Evolutionary conservation across 768 basidiomycete species (phyloP).

Genomic region (Leccinellum rugosiceps): DNA sequence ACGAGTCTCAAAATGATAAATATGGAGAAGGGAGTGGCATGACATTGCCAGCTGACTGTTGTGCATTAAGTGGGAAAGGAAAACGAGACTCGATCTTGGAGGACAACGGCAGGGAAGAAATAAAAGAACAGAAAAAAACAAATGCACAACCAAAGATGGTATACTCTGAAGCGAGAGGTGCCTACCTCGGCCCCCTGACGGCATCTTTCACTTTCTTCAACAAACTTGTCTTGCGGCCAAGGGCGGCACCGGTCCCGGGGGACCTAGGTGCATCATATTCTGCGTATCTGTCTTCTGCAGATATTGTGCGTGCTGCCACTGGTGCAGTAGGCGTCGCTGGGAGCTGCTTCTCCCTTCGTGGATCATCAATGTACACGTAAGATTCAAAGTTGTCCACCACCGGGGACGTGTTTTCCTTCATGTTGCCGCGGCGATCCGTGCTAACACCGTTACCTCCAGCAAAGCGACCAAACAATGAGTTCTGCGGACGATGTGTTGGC

Average conservation of each 20-base stretch:
- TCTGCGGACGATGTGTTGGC: conserved; percentile 69
- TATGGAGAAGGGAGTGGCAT: conserved; percentile 1
- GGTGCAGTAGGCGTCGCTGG: conserved; percentile 40
- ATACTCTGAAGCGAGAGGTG: conserved; percentile 3
- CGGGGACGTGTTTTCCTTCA: conserved; percentile 32
- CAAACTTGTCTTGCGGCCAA: conserved; percentile 73
- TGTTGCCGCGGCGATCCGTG: conserved; percentile 35
- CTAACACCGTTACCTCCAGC: conserved; percentile 35
- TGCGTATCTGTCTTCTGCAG: conserved; percentile 33
- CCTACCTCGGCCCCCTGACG: conserved; percentile 53
- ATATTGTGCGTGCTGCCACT: conserved; percentile 20
- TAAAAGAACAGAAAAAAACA: not conserved
- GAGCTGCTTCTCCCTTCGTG: conserved; percentile 52
- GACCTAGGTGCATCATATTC: conserved; percentile 48
- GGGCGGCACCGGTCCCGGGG: conserved; percentile 38
- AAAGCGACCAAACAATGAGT: conserved; percentile 77
- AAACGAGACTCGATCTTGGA: conserved; percentile 2
- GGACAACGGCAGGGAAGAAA: conserved; percentile 6
- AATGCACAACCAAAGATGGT: conserved; percentile 1
- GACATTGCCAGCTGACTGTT: conserved; percentile 1
- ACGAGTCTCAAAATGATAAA: conserved; percentile 10
- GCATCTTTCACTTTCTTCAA: conserved; percentile 77
- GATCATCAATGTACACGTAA: conserved; percentile 63
- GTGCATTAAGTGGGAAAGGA: not conserved
- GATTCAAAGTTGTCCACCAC: conserved; percentile 41